Conservation (phyloP, 2,329 filamentous ascomycete genomes). For the Phialophora macrospora region DNA sequence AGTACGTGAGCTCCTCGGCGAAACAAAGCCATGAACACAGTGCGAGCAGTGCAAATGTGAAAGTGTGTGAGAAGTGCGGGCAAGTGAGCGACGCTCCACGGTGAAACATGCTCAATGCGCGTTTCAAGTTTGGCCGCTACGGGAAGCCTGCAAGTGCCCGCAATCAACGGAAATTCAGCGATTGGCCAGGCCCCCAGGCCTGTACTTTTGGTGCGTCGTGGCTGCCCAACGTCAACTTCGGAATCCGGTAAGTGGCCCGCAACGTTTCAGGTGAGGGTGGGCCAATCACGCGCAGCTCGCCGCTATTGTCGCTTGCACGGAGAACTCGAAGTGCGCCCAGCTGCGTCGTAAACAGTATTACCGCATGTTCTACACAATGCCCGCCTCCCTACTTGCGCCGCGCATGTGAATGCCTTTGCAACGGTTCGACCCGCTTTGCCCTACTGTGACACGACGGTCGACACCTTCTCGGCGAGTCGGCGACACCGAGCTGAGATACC, state of each 20-base stretch:
- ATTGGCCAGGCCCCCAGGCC: neutral
- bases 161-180: conserved; percentile 5
- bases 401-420: neutral
- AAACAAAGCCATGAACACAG: conserved; percentile 3
- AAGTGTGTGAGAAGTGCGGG: neutral
- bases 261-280: conserved; percentile 7
- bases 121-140: conserved; percentile 10
- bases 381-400: neutral
- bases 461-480: conserved; percentile 6
- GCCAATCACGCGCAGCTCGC: neutral
- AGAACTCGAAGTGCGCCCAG: neutral
- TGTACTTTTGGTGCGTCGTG: conserved; percentile 15
- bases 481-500: conserved; percentile 18
- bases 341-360: neutral
- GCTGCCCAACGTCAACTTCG: conserved; percentile 5
- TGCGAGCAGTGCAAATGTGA: neutral
- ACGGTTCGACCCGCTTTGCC: neutral
- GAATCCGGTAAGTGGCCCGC: conserved; percentile 5
- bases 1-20: neutral
- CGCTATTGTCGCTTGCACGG: neutral
- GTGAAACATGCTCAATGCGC: conserved; percentile 10
- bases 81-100: neutral
- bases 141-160: neutral
- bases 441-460: neutral
- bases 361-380: neutral